A percentile compares a stretch with the other conserved stretches of the same genome.
phyloP scores from a whole-genome alignment of 2,329 filamentous ascomycete genomes.

The Gnomoniopsis smithogilvyi region DNA sequence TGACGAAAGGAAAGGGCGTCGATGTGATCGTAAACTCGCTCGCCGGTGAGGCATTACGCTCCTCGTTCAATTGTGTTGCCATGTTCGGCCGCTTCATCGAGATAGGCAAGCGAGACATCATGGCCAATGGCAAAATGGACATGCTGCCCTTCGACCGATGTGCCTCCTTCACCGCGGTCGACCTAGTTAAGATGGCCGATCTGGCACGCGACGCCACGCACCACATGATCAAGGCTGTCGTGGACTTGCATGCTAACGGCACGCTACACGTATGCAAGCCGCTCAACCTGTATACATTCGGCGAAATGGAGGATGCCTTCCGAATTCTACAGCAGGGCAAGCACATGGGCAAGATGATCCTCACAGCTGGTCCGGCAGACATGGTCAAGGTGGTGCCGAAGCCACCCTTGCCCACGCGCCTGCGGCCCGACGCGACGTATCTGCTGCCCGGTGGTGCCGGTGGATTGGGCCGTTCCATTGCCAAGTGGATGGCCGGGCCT shows the following conservation, averaged over 20 bases:
- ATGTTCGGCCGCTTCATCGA: conserved; percentile 32
- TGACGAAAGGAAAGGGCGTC: conserved; percentile 11
- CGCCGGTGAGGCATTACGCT: conserved; percentile 25
- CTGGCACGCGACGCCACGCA: conserved; percentile 1
- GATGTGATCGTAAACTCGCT: conserved; percentile 31
- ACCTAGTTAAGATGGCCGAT: conserved; percentile 19
- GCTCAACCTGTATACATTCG: conserved; percentile 8
- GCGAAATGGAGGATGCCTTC: conserved; percentile 34
- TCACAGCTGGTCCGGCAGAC: conserved; percentile 23
- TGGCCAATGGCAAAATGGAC: conserved; percentile 30
- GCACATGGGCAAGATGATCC: conserved; percentile 33
- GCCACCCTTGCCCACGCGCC: conserved; percentile 4
- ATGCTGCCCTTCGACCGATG: conserved; percentile 24
- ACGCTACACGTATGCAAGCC: conserved; percentile 11
- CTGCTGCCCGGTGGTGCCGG: conserved; percentile 32
- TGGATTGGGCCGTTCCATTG: conserved; percentile 30
- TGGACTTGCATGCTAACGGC: conserved; percentile 7
- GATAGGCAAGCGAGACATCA: conserved; percentile 31
- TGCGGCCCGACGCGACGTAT: conserved; percentile 26
- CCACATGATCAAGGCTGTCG: conserved; percentile 6
- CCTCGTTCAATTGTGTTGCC: conserved; percentile 31
- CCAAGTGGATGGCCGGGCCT: conserved; percentile 25
- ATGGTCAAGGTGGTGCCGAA: conserved; percentile 21
- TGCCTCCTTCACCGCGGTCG: conserved; percentile 28
- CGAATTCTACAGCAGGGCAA: conserved; percentile 29